Conservation (phyloP, 2,329 filamentous ascomycete species). For the Coniochaeta sp. region DNA sequence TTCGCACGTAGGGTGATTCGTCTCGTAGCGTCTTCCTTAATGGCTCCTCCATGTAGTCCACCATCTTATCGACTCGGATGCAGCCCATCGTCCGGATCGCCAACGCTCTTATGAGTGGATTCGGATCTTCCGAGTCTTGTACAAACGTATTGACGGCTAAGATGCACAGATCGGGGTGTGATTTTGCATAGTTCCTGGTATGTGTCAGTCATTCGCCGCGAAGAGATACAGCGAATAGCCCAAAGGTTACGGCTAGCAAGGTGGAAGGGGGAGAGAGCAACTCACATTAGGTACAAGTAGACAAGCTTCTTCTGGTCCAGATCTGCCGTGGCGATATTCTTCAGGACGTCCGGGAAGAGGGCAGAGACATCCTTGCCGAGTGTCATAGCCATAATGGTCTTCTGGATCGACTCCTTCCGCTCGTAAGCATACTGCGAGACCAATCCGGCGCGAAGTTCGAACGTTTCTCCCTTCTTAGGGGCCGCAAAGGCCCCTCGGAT, state of each 20-base stretch:
- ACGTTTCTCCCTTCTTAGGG: conserved; percentile 95
- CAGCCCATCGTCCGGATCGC: conserved; percentile 98
- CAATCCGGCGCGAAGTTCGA: conserved; percentile 89
- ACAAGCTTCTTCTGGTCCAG: conserved; percentile 99
- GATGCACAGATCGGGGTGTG: conserved; percentile 96
- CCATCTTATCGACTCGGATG: conserved; percentile 98
- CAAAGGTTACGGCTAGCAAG: background rate
- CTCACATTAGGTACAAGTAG: conserved; percentile 93
- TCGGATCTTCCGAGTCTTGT: conserved; percentile 97
- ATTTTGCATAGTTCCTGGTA: conserved; percentile 95
- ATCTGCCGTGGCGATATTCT: conserved; percentile 94
- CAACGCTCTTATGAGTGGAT: conserved; percentile 87
- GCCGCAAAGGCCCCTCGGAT: conserved; percentile 89
- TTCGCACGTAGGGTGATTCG: conserved; percentile 96
- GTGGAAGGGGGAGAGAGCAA: conserved; percentile 6
- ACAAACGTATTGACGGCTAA: conserved; percentile 98
- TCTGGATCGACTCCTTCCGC: conserved; percentile 97
- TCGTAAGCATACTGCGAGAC: conserved; percentile 99
- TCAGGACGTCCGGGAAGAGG: conserved; percentile 92
- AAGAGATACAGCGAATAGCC: background rate
- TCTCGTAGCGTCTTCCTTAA: conserved; percentile 91
- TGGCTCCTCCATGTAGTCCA: conserved; percentile 99
- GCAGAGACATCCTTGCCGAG: conserved; percentile 97
- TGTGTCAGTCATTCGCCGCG: conserved; percentile 12
- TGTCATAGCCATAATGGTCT: conserved; percentile 99